Percentiles rank a stretch among this genome's conserved stretches.
Conservation (phyloP, 1,139 yeast genomes). For the Kurtzmaniella natalensis region DNA sequence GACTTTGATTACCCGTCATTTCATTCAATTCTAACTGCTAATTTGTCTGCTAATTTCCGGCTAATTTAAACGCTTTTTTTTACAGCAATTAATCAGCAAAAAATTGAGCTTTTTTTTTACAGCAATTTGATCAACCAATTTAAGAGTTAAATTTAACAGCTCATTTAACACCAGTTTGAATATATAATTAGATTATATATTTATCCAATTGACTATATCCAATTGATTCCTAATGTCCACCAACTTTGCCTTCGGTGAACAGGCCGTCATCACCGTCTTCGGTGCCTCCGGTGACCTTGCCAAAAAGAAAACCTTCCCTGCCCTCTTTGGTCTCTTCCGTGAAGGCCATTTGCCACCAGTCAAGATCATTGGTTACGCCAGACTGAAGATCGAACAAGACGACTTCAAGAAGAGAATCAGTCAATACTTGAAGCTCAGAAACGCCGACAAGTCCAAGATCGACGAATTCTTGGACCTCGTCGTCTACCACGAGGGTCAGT, state of each 20-base stretch:
- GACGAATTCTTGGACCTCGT: constrained; percentile 63
- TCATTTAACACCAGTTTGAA: no score
- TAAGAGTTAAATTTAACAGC: no score
- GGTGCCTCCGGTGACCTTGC: constrained; percentile 98
- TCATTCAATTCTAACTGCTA: no score
- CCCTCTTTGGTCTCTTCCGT: constrained; percentile 65
- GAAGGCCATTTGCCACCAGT: constrained; percentile 76
- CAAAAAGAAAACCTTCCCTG: constrained; percentile 90
- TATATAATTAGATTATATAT: no score
- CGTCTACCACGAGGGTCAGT: constrained; percentile 71
- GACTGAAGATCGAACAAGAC: constrained; percentile 65
- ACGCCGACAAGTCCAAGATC: constrained; percentile 47
- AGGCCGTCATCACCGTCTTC: constrained; percentile 76
- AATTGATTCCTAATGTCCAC: no score
- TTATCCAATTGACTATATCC: no score
- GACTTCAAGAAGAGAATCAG: constrained; percentile 66
- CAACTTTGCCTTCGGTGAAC: constrained; percentile 54
- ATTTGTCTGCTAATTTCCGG: no score
- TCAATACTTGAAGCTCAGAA: constrained; percentile 56
- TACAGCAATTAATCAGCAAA: no score
- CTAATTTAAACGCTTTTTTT: no score
- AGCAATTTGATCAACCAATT: no score
- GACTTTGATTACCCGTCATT: no score
- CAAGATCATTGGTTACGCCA: constrained; percentile 86
- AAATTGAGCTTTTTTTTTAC: no score